phyloP scores from a whole-genome alignment of 805 yeast species.

The Yarrowia porcina region DNA sequence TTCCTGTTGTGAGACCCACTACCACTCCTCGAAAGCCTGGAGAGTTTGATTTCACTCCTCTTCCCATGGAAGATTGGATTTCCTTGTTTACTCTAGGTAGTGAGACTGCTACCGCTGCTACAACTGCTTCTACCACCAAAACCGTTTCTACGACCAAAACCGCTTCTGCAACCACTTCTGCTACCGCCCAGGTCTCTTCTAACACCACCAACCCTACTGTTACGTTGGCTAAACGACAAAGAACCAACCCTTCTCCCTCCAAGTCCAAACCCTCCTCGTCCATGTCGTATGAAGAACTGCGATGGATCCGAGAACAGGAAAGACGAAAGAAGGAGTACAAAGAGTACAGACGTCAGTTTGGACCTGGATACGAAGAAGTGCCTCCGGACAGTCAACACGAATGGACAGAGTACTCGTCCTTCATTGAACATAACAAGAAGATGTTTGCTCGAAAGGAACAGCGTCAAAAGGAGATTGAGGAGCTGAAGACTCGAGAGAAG shows the following conservation, averaged over 20 bases:
- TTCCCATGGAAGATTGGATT: constrained; percentile 13
- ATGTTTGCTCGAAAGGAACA: constrained; percentile 9
- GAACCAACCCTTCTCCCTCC: too few relatives aligned
- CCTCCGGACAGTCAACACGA: not conserved
- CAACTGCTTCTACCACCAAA: too few relatives aligned
- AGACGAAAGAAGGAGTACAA: not conserved
- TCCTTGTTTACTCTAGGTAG: not conserved
- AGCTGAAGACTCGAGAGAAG: not conserved
- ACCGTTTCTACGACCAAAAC: too few relatives aligned
- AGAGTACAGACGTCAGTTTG: not conserved
- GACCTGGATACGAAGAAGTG: not conserved
- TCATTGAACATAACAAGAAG: constrained; percentile 5
- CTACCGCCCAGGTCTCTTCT: not conserved
- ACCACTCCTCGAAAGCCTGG: not conserved
- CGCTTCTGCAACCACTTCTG: not conserved
- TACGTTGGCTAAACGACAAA: not conserved
- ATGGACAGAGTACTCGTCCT: not conserved
- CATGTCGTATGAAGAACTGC: not conserved
- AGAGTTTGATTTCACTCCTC: constrained; percentile 2
- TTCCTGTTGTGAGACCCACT: not conserved
- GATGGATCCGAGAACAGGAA: not conserved
- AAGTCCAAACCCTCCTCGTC: not conserved
- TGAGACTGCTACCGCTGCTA: not conserved
- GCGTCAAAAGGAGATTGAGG: not conserved
- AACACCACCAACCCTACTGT: not conserved